Base-by-base conservation (phyloP, 2,329 filamentous ascomycete species). In the Xylariaceae sp. region DNA sequence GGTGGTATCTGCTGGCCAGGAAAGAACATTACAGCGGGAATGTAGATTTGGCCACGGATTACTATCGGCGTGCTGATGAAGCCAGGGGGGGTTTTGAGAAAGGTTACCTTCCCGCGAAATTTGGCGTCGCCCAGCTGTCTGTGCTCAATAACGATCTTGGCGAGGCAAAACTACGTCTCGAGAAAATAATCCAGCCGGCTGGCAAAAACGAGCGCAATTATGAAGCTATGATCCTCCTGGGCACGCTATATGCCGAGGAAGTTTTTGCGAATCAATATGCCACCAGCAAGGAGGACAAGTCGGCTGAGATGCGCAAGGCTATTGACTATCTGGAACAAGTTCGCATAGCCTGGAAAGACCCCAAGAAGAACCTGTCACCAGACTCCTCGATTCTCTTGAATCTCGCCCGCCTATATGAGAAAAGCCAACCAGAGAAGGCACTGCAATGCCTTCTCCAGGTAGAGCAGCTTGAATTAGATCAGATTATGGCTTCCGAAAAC, bases 61-160 rank as follows among this genome's bases (percentile, higher is more conserved):
- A 87, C 70, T 99, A 99, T 71, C 84, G 85, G 51, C 86, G 89
- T 62, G 89, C 95, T 1, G 94, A 99, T 68, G 88, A 95, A 69
- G 92, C 94, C 36, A 83, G 94, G 63, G 92, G 92, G 64, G 92
- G 92, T 40, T 80, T 88, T n/a, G 92, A 97, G 58, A 87, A 85
- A 59, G 92, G 94, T 42, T 96, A 89, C 65, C 77, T 96, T 46
- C 94, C 95, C 0, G 94, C 94, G 47, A 97, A 97, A 68, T 95
- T 99, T 67, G 95, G 94, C 51, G 83, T 86, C 18, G 92, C 94
- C 1, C 94, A 99, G 72, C 82, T 97, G 63, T 88, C 89, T 36
- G 88, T 96, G 19, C 70, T 92, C 50, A 88, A 87, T 71, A 85
- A 87, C 58, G 92, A 97, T 66, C 81, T 90, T 30, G 90, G 92